phyloP scores from a whole-genome alignment of 306 rosid genomes.

The Rosa lucieae region DNA sequence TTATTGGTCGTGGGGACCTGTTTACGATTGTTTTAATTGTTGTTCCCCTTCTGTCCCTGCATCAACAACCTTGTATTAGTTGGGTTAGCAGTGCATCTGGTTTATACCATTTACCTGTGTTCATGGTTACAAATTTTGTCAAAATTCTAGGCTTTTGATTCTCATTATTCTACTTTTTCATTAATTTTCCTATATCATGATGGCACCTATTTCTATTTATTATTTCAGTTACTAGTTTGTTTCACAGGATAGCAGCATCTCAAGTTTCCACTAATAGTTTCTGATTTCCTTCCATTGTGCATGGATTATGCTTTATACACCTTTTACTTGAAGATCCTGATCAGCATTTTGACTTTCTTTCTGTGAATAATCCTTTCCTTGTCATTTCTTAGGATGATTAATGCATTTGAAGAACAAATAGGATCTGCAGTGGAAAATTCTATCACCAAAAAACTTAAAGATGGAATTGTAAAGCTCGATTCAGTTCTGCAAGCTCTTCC shows the following conservation, averaged over 20 bases:
- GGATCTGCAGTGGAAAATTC: constrained; percentile 68
- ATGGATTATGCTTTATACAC: neutral
- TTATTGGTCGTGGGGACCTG: neutral
- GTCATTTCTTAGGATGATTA: constrained; percentile 57
- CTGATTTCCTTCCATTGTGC: constrained; percentile 2
- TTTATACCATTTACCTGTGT: neutral
- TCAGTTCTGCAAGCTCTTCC: constrained; percentile 70
- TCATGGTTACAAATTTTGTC: neutral
- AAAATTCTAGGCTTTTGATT: neutral
- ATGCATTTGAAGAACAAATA: constrained; percentile 82
- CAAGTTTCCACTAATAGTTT: neutral
- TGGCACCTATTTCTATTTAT: neutral
- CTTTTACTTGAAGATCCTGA: constrained; percentile 8
- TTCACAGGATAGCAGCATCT: neutral
- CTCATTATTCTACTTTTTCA: neutral
- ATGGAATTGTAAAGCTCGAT: constrained; percentile 73
- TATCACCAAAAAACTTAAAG: constrained; percentile 58
- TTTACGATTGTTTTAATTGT: neutral
- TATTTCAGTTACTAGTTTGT: neutral
- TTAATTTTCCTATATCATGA: neutral
- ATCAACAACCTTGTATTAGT: neutral
- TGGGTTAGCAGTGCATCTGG: neutral
- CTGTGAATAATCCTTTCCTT: constrained; percentile 22
- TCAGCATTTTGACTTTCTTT: constrained; percentile 11
- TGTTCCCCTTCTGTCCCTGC: neutral